Conservation (phyloP, 441 rosid genomes). For the Breynia disticha region DNA sequence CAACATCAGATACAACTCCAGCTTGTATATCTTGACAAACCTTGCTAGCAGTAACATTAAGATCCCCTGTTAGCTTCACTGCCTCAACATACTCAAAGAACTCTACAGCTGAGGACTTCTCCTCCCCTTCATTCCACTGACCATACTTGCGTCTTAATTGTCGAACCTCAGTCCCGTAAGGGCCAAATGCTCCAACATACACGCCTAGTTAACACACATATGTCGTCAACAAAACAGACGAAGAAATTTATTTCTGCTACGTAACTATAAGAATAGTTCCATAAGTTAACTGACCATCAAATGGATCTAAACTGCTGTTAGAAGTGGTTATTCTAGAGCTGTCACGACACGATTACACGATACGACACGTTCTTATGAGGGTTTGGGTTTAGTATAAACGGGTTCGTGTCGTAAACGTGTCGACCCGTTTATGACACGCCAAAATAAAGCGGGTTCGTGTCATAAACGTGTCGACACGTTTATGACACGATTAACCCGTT, state of each 20-base stretch:
- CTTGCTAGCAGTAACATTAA: constrained; percentile 93
- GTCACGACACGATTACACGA: too few species aligned
- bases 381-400: too few species aligned
- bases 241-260: not conserved
- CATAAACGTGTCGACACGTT: too few species aligned
- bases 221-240: constrained; percentile 1
- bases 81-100: constrained; percentile 91
- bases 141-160: constrained; percentile 86
- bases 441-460: too few species aligned
- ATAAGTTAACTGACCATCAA: constrained; percentile 42
- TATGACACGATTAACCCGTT: too few species aligned
- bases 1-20: too few species aligned
- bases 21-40: too few species aligned
- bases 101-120: constrained; percentile 48
- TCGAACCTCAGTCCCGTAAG: constrained; percentile 85
- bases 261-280: constrained; percentile 10
- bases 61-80: constrained; percentile 83
- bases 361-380: too few species aligned
- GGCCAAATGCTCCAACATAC: constrained; percentile 93
- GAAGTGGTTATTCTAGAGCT: constrained; percentile 55
- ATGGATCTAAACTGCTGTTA: constrained; percentile 58
- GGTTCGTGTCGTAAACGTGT: too few species aligned
- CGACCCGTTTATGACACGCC: too few species aligned
- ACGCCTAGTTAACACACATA: constrained; percentile 36
- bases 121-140: constrained; percentile 55